Conservation (phyloP, 202 grass and related monocot species). For the Hordeum pubiflorum region DNA sequence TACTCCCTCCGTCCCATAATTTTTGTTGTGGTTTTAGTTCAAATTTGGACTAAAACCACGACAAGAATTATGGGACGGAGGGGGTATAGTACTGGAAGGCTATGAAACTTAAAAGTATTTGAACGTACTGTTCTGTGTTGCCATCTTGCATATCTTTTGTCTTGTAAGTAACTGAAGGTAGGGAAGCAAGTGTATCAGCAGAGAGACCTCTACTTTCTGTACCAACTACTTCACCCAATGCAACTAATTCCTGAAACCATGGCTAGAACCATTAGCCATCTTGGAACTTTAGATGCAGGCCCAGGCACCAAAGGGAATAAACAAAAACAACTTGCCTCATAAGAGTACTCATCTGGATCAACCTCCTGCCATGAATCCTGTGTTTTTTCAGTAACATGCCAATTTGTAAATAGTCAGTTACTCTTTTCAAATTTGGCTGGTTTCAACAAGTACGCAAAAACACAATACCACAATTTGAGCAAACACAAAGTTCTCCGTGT, state of each 20-base stretch:
- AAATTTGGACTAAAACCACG: no score
- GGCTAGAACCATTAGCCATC: slow-evolving; percentile 18
- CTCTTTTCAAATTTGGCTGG: background rate
- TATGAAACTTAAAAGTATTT: slow-evolving; percentile 20
- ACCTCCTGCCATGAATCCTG: slow-evolving; percentile 98
- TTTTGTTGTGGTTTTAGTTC: no score
- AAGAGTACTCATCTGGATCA: slow-evolving; percentile 93
- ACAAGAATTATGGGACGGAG: no score
- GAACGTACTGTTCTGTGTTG: slow-evolving; percentile 87
- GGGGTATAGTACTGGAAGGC: background rate
- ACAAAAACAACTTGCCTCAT: slow-evolving; percentile 56
- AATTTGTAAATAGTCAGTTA: slow-evolving; percentile 5
- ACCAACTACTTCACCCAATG: slow-evolving; percentile 91
- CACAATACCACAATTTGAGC: background rate
- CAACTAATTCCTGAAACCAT: slow-evolving; percentile 72
- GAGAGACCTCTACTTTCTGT: slow-evolving; percentile 88
- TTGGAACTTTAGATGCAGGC: slow-evolving; percentile 16
- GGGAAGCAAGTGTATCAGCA: slow-evolving; percentile 76
- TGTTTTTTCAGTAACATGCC: slow-evolving; percentile 24
- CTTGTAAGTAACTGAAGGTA: slow-evolving; percentile 90
- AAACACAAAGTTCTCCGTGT: background rate
- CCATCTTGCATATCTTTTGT: slow-evolving; percentile 64
- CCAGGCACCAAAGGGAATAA: background rate
- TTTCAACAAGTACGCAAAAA: slow-evolving; percentile 2
- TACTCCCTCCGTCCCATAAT: no score